A percentile compares a stretch with the other conserved stretches of the same genome.
These are phyloP conservation scores for Rubus idaeus DNA, from an alignment of 306 rosid genomes.

Conservation along the genomic window DNA sequence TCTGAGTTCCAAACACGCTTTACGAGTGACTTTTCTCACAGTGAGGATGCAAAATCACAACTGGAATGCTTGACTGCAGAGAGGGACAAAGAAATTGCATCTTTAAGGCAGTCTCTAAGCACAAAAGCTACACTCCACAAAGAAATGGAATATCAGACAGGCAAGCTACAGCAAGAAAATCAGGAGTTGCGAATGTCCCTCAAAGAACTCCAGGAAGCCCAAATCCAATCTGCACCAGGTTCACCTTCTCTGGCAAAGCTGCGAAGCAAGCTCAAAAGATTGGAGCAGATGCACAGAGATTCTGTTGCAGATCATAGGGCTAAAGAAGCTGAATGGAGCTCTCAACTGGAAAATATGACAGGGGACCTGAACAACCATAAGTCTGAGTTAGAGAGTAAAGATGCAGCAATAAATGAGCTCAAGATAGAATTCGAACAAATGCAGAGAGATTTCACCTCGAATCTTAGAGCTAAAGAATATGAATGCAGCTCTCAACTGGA, in stretches of 20 bases:
- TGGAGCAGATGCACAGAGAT: slow-evolving; percentile 57
- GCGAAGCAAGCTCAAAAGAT: slow-evolving; percentile 53
- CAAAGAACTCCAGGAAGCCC: slow-evolving; percentile 75
- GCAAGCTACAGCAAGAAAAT: slow-evolving; percentile 68
- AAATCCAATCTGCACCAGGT: slow-evolving; percentile 68
- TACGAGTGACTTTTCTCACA: slow-evolving; percentile 39
- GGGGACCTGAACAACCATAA: slow-evolving; percentile 4
- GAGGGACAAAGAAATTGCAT: slow-evolving; percentile 59
- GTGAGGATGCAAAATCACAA: slow-evolving; percentile 41
- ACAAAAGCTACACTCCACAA: slow-evolving; percentile 53
- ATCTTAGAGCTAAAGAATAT: slow-evolving; percentile 6
- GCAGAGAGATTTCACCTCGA: slow-evolving; percentile 5
- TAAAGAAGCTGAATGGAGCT: slow-evolving; percentile 61
- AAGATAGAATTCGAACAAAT: slow-evolving; percentile 25
- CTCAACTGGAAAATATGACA: slow-evolving; percentile 36
- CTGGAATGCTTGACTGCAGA: slow-evolving; percentile 44
- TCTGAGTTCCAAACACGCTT: slow-evolving; percentile 45
- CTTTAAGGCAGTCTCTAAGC: slow-evolving; percentile 51
- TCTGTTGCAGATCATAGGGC: slow-evolving; percentile 45
- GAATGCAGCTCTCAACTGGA: slow-evolving; percentile 14
- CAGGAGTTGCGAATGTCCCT: slow-evolving; percentile 47
- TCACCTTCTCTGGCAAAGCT: slow-evolving; percentile 62
- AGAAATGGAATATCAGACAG: slow-evolving; percentile 53
- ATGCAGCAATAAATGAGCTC: slow-evolving; percentile 10
- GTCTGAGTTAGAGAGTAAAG: slow-evolving; percentile 22